phyloP scores from a whole-genome alignment of 2,329 filamentous ascomycete species.

The Fusarium lateritium region DNA sequence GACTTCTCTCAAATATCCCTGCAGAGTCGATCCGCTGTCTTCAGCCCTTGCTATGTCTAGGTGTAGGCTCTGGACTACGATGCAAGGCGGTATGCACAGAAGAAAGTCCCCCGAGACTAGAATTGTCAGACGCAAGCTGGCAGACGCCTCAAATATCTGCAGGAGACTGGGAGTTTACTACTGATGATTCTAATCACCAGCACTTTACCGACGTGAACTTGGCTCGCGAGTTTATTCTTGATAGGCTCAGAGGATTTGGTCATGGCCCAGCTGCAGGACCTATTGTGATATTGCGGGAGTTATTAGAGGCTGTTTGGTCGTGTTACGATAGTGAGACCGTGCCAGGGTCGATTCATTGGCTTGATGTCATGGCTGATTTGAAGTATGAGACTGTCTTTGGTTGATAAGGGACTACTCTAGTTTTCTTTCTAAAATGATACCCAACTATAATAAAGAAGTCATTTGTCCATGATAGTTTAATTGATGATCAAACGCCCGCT shows the following conservation, averaged over 20 bases:
- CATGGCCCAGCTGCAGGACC: constrained; percentile 21
- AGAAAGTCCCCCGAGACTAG: constrained; percentile 13
- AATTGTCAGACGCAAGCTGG: constrained; percentile 2
- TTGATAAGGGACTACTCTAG: constrained; percentile 7
- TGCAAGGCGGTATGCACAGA: constrained; percentile 18
- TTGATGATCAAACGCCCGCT: too few relatives aligned
- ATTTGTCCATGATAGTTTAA: too few relatives aligned
- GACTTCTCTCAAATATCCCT: constrained; percentile 17
- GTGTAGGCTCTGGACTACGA: constrained; percentile 25
- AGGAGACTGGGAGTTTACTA: background rate
- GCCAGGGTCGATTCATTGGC: constrained; percentile 26
- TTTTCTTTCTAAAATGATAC: background rate
- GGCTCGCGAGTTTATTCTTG: constrained; percentile 31
- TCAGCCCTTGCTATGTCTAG: constrained; percentile 26
- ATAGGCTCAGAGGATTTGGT: constrained; percentile 11
- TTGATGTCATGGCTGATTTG: constrained; percentile 34
- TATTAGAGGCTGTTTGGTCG: constrained; percentile 33
- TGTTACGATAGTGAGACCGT: constrained; percentile 35
- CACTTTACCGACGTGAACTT: constrained; percentile 18
- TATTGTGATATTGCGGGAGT: constrained; percentile 30
- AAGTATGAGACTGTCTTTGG: constrained; percentile 41
- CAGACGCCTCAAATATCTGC: background rate
- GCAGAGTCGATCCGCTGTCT: constrained; percentile 29
- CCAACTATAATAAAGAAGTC: background rate
- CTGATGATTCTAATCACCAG: background rate